These are phyloP conservation scores for Candida insectalens DNA, from an alignment of 805 yeast species.

Conservation along the genomic window DNA sequence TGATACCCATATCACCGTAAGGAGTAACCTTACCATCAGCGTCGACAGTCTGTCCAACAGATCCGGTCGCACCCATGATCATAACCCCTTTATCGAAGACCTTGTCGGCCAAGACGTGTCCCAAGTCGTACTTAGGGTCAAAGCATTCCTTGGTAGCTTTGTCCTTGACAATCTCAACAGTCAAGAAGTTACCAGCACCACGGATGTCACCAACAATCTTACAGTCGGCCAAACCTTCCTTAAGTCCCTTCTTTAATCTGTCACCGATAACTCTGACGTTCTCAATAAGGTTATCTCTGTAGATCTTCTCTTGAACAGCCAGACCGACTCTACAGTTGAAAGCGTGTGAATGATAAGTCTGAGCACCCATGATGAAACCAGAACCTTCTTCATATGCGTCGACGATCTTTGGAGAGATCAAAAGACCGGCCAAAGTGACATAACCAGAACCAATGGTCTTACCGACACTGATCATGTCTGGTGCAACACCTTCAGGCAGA, in stretches of 20 bases:
- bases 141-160: constrained; percentile 41
- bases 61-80: constrained; percentile 38
- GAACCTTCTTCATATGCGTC: constrained; percentile 29
- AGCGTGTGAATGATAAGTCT: constrained; percentile 39
- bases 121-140: constrained; percentile 26
- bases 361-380: constrained; percentile 33
- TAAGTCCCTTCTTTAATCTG: constrained; percentile 29
- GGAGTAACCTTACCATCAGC: constrained; percentile 21
- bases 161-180: constrained; percentile 47
- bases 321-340: constrained; percentile 36
- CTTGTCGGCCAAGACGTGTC: constrained; percentile 22
- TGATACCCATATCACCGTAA: constrained; percentile 34
- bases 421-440: constrained; percentile 37
- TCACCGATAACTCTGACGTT: constrained; percentile 36
- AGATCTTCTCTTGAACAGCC: constrained; percentile 35
- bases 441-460: constrained; percentile 42
- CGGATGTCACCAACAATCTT: constrained; percentile 48
- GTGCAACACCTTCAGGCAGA: constrained; percentile 27
- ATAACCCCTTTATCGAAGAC: constrained; percentile 37
- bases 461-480: constrained; percentile 40
- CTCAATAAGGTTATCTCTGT: constrained; percentile 22
- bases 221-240: constrained; percentile 24
- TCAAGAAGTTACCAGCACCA: constrained; percentile 55
- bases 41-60: constrained; percentile 16
- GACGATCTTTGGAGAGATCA: constrained; percentile 30